Percentiles rank a stretch among this genome's conserved stretches.
These are phyloP conservation scores for Annulohypoxylon moriforme DNA, from an alignment of 495 filamentous ascomycete species.

Conservation along the genomic window DNA sequence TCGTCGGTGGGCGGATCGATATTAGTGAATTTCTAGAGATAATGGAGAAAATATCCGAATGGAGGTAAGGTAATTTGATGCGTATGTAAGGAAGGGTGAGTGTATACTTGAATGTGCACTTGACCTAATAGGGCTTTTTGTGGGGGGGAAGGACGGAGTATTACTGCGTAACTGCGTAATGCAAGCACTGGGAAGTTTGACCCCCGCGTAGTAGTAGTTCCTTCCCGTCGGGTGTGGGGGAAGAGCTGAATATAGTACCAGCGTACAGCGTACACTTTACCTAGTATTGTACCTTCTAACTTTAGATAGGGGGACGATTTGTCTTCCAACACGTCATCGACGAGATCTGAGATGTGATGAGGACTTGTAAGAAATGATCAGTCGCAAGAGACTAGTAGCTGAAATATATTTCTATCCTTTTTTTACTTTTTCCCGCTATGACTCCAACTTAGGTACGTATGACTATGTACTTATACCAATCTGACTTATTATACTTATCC, in stretches of 20 bases:
- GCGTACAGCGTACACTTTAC: background rate
- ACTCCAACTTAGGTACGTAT: background rate
- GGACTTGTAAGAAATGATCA: background rate
- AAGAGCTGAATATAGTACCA: background rate
- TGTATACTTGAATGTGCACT: background rate
- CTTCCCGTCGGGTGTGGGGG: conserved; percentile 30
- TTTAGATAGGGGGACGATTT: background rate
- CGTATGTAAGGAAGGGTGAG: background rate
- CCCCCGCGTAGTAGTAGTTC: conserved; percentile 17
- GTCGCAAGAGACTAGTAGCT: background rate
- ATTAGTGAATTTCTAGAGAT: background rate
- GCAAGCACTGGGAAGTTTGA: background rate
- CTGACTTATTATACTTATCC: background rate
- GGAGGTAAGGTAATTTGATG: background rate
- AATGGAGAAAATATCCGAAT: background rate
- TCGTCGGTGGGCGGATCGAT: conserved; percentile 5
- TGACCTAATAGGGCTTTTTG: conserved; percentile 15
- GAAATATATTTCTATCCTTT: background rate
- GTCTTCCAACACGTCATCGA: background rate
- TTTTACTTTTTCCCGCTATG: background rate
- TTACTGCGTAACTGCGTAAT: conserved; percentile 4
- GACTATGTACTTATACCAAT: background rate
- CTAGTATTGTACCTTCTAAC: background rate
- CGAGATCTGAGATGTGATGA: background rate
- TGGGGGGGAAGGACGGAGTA: conserved; percentile 4